Percentiles rank a stretch among this genome's conserved stretches.
Conservation (phyloP, 2,329 filamentous ascomycete species). For the Aureobasidium sp. region DNA sequence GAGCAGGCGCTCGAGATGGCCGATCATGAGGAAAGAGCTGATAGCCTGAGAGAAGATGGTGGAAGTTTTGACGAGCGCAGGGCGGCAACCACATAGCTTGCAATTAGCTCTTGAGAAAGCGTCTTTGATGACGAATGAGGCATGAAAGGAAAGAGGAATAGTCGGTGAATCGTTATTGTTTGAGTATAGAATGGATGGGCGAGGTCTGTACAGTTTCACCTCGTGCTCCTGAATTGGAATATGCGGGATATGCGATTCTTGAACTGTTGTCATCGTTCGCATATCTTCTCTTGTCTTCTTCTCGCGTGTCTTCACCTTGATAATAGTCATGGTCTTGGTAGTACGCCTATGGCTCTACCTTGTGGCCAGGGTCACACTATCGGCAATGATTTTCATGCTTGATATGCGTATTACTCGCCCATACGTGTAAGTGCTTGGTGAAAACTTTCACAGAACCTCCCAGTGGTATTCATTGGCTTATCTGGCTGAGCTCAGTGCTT, state of each 20-base stretch:
- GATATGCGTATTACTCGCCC: background rate
- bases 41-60: background rate
- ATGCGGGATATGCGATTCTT: background rate
- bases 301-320: too few species aligned
- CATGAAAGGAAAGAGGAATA: background rate
- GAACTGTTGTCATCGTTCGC: background rate
- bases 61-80: background rate
- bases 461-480: too few species aligned
- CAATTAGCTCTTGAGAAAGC: background rate
- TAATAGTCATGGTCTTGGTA: too few species aligned
- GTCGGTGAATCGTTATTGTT: background rate
- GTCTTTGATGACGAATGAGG: background rate
- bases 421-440: background rate
- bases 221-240: background rate
- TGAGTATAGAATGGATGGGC: background rate
- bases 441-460: background rate
- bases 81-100: background rate
- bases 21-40: slow-evolving; percentile 55
- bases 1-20: slow-evolving; percentile 76
- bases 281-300: background rate
- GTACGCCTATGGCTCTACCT: too few species aligned
- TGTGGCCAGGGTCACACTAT: background rate
- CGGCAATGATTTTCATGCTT: background rate
- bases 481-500: too few species aligned
- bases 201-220: background rate